These are phyloP conservation scores for Fusarium penzigii DNA, from an alignment of 2,329 filamentous ascomycete species.

Conservation along the genomic window DNA sequence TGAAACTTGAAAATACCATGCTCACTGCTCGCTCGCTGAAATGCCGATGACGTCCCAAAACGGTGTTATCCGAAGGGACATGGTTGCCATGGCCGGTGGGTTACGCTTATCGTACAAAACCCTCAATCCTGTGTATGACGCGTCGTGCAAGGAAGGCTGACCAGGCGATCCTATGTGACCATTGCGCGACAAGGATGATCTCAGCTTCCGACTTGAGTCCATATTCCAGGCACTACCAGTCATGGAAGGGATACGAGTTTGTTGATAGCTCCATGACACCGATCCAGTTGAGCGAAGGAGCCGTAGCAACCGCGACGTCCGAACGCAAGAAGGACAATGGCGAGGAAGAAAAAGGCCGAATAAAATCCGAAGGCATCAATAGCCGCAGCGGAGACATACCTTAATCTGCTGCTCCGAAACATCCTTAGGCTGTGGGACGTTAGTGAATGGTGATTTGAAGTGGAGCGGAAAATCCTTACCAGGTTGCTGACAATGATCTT, in stretches of 20 bases:
- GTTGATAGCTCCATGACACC: constrained; percentile 27
- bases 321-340: constrained; percentile 38
- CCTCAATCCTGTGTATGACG: constrained; percentile 28
- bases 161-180: constrained; percentile 49
- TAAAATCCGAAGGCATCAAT: constrained; percentile 66
- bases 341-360: constrained; percentile 58
- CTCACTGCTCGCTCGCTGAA: constrained; percentile 56
- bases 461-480: constrained; percentile 58
- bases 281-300: constrained; percentile 18
- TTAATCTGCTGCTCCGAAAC: constrained; percentile 97
- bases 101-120: constrained; percentile 18
- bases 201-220: constrained; percentile 55
- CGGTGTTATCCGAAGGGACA: constrained; percentile 32
- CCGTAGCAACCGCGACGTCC: constrained; percentile 26
- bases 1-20: constrained; percentile 21
- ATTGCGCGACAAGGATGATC: constrained; percentile 54
- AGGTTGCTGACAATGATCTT: constrained; percentile 99
- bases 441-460: constrained; percentile 39
- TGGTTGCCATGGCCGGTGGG: constrained; percentile 21
- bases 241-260: constrained; percentile 35
- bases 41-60: constrained; percentile 18
- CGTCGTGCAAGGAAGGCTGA: constrained; percentile 45
- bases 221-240: constrained; percentile 33
- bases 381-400: constrained; percentile 97
- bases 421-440: constrained; percentile 77